Base-by-base conservation (phyloP, 495 filamentous ascomycete species). In the Penicillium malachiteum region DNA sequence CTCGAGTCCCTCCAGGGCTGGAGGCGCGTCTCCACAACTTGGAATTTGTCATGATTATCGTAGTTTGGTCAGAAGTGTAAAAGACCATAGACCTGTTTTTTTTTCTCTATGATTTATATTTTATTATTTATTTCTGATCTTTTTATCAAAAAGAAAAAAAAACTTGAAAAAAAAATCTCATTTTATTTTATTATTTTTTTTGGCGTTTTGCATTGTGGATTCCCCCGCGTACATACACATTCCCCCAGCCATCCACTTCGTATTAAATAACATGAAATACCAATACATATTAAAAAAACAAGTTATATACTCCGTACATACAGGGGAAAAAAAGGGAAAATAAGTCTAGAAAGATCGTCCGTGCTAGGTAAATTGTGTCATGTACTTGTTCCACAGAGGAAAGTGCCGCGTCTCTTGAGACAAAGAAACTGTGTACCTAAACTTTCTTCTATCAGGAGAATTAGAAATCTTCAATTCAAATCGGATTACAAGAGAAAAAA, bases 281-380 rank as follows among this genome's bases (percentile, higher is more conserved):
- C 5, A 37, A 33, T 18, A 50, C 21, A 26, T 26, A 50, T 33
- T 12, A 11, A 30, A 48, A 48, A 48, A 2, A 26, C 21, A 47
- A 11, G 14, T 11, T 1, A 10, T 11, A 47, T 7, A 2, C 13
- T 13, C 57, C 40, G 38, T 51, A 11, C 9, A 35, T 21, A 26
- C 38, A 32, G 31, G 41, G n/a, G 8, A 33, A 16, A 42, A 49
- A 56, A 58, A 48, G 52, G 49, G 56, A 54, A 41, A 59, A 56
- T 49, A 35, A 47, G 46, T 61, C 55, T 50, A 51, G 50, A 59
- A 38, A 34, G 64, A 60, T 56, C 48, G 40, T 39, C 38, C 54
- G 44, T 51, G 18, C 38, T 42, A 53, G 52, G 21, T 26, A 26
- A 26, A 57, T 62, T 62, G 62, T 58, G 57, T 57, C 57, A 64